These are phyloP conservation scores for Aspergillus bombycis DNA, from an alignment of 2,329 filamentous ascomycete genomes.

Conservation along the genomic window DNA sequence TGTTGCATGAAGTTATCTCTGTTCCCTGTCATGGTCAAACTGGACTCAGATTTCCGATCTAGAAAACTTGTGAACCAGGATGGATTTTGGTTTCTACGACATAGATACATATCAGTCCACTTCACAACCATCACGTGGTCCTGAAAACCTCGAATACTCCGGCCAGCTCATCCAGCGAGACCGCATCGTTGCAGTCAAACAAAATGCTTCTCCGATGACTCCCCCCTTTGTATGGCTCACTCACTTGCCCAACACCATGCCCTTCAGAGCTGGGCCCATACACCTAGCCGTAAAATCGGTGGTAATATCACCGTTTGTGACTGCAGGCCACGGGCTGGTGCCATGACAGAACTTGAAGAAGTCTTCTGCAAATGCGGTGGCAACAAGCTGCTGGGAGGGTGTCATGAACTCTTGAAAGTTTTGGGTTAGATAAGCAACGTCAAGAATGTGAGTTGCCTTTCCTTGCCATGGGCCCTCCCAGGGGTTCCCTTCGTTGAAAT, in stretches of 20 bases:
- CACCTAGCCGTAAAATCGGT: constrained; percentile 28
- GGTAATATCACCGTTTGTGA: constrained; percentile 20
- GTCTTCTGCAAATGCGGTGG: constrained; percentile 39
- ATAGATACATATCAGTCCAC: not conserved
- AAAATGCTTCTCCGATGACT: constrained; percentile 27
- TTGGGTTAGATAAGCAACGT: constrained; percentile 50
- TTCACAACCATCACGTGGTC: not conserved
- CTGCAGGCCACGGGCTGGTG: constrained; percentile 34
- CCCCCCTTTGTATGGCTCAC: constrained; percentile 25
- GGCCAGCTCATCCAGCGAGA: constrained; percentile 29
- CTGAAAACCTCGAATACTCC: constrained; percentile 21
- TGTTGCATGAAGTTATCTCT: too few species aligned
- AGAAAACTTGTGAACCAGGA: too few species aligned
- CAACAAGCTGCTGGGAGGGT: constrained; percentile 34
- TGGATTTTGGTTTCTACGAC: too few species aligned
- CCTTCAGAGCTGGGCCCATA: constrained; percentile 30
- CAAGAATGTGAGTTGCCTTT: constrained; percentile 48
- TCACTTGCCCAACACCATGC: constrained; percentile 10
- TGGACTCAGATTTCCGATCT: too few species aligned
- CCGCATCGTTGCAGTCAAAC: constrained; percentile 26
- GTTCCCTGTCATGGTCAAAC: too few species aligned
- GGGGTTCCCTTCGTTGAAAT: constrained; percentile 53
- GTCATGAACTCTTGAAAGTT: constrained; percentile 48
- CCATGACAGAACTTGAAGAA: constrained; percentile 46
- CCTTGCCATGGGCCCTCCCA: constrained; percentile 50